Evolutionary conservation across 148 eudicot species (phyloP).

Genomic region (Nyssa sinensis): DNA sequence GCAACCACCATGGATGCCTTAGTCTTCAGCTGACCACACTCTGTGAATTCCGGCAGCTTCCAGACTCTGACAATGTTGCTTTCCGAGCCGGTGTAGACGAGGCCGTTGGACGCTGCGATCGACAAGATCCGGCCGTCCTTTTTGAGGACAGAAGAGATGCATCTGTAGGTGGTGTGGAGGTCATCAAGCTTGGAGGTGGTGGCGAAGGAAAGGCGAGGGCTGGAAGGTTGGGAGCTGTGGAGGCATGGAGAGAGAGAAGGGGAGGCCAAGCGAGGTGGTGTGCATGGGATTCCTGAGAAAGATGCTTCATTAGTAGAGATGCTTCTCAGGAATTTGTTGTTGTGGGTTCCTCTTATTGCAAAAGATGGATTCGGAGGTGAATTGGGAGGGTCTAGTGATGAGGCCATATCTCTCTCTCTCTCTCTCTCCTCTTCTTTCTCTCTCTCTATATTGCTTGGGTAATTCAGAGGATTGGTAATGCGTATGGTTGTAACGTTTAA

Average conservation of each 20-base stretch:
- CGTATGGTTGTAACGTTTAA: background rate
- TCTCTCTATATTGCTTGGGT: background rate
- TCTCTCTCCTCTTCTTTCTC: background rate
- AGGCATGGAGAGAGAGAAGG: background rate
- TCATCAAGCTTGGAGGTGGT: background rate
- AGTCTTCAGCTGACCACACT: constrained; percentile 41
- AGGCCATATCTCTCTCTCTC: too few species aligned
- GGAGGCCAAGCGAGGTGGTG: constrained; percentile 7
- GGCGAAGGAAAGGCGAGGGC: background rate
- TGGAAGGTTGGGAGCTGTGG: background rate
- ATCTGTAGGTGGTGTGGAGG: constrained; percentile 11
- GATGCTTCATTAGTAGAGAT: constrained; percentile 10
- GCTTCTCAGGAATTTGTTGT: constrained; percentile 6
- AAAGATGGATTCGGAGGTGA: constrained; percentile 7
- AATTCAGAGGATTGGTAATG: background rate
- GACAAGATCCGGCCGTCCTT: constrained; percentile 41
- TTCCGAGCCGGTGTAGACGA: constrained; percentile 36
- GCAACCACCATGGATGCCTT: constrained; percentile 31
- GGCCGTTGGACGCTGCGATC: constrained; percentile 27
- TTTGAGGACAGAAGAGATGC: constrained; percentile 40
- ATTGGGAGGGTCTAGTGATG: background rate
- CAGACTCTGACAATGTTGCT: constrained; percentile 28
- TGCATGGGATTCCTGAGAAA: constrained; percentile 6
- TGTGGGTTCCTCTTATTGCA: background rate
- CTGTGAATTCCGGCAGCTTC: constrained; percentile 40